Evolutionary conservation across 2,329 filamentous ascomycete genomes (phyloP), one percentile per base, ranked within the genome.

Genomic region (Fusarium sulawesiense): DNA sequence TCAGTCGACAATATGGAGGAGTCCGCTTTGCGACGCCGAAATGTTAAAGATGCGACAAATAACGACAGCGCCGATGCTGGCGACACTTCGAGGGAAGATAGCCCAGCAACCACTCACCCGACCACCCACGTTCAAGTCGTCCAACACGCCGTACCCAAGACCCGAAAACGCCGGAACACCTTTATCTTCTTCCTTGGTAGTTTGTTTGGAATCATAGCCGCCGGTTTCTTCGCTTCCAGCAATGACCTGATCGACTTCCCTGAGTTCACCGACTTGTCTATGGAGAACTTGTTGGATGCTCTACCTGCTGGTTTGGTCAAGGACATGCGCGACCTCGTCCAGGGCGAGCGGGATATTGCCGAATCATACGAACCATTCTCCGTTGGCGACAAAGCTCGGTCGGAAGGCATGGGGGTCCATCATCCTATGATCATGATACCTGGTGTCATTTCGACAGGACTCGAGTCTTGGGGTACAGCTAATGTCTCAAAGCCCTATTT

Each of bases 381-480:
- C 2, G 92, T 98, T 48, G 97, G 96, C 7, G 82, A 96, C 30
- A 92, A 97, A 75, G 91, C 94, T 21, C 90, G 90, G 41, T 83
- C 90, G 7, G 92, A 98, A 78, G 97, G 97, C 2, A 86, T 98
- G 20, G 80, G 87, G 49, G 95, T 93, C 18, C 87, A 92, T 63
- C 94, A 98, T 75, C 93, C 96, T 2, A 91, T 99, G 66, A 92
- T 99, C 69, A 98, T 99, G 95, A 90, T 99, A 12, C 96, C 96
- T 0, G 96, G 96, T 7, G 96, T 99, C 63, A 99, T 99, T 73
- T 98, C 96, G 0, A 98, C 96, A 0, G 96, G 96, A 2, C 87
- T 99, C 25, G 96, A 99, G 81, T 97, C 93, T 49, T 99, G 96
- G 96, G 93, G 95, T 6, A 98, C 96, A 0, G 90, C 92, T 53